A percentile compares a stretch with the other conserved stretches of the same genome.
These are phyloP conservation scores for Adansonia grandidieri DNA, from an alignment of 441 rosid genomes.

Conservation along the genomic window DNA sequence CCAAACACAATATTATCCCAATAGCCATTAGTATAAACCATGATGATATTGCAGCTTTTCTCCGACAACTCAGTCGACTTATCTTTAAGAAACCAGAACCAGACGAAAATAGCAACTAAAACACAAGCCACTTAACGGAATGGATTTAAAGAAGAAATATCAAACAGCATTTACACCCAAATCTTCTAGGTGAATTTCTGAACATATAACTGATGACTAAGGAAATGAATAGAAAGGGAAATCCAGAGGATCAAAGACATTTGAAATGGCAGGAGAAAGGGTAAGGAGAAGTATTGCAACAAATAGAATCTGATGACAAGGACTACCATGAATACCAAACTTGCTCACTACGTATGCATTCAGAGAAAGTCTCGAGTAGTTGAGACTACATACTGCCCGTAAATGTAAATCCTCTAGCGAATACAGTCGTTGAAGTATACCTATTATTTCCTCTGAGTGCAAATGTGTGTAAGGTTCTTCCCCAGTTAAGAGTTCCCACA, in stretches of 20 bases:
- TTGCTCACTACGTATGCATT: not conserved
- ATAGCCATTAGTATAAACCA: no score
- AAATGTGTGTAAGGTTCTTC: constrained; percentile 90
- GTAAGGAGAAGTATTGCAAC: not conserved
- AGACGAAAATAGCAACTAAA: not conserved
- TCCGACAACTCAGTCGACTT: not conserved
- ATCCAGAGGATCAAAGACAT: not conserved
- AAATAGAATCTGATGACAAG: not conserved
- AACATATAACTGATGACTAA: not conserved
- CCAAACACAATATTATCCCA: not conserved
- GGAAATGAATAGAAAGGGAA: not conserved
- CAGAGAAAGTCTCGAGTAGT: not conserved
- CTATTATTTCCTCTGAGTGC: constrained; percentile 42
- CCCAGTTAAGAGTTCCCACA: constrained; percentile 98
- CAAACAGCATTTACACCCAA: not conserved
- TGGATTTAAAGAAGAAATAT: not conserved
- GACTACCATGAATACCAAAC: not conserved
- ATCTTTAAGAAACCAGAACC: not conserved
- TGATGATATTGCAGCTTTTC: not conserved
- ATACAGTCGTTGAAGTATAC: not conserved
- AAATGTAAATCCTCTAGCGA: not conserved
- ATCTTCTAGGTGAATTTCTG: not conserved
- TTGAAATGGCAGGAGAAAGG: not conserved
- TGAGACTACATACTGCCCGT: not conserved
- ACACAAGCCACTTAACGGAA: no score